Base-by-base conservation (phyloP, 1,139 yeast species). In the Candida pseudoviswanathii region DNA sequence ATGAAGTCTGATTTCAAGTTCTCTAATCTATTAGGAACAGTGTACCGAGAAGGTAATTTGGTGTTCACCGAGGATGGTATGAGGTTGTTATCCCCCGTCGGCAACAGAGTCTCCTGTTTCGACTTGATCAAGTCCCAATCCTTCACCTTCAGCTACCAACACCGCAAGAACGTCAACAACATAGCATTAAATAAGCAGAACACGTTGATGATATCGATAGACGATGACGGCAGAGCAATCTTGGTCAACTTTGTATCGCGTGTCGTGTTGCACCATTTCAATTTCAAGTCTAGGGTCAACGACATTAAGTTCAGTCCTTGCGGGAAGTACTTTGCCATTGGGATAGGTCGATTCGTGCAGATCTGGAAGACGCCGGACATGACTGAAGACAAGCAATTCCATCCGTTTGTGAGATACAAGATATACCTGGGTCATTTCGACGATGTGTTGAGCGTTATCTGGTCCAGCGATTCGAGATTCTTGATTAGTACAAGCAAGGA, bases 181-280 rank as follows among this genome's bases (percentile, higher is more conserved):
- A 78, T 95, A 47, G 97, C 97, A 33, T 69, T 94, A 54, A 94
- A 92, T 62, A 82, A 80, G 44, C 96, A 89, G 59, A 89, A 86
- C 11, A 87, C 96, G 0, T 76, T 95, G 45, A 66, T 94, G 60
- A 64, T 94, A n/a, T 82, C 96, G 2, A 90, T 94, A 1, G 99
- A 95, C 63, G 85, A 78, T 47, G 96, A 91, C 60, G 99, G 99
- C 0, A 78, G 97, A 58, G 98, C 96, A 24, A 90, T 94, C 44
- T 75, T 94, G 53, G 96, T 89, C 33, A 94, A 95, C 65, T 91
- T 86, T 64, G 78, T 80, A 38, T 80, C 96, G 36, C 79, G 96
- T 56, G 86, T 90, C 0, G 98, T 92, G n/a, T 74, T 94, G 53
- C 97, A 94, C 67, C 96, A 94, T 68, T 91, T 94, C 77, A 95